Base-by-base conservation (phyloP, 179 eudicot species). In the Drosera spatulata region DNA sequence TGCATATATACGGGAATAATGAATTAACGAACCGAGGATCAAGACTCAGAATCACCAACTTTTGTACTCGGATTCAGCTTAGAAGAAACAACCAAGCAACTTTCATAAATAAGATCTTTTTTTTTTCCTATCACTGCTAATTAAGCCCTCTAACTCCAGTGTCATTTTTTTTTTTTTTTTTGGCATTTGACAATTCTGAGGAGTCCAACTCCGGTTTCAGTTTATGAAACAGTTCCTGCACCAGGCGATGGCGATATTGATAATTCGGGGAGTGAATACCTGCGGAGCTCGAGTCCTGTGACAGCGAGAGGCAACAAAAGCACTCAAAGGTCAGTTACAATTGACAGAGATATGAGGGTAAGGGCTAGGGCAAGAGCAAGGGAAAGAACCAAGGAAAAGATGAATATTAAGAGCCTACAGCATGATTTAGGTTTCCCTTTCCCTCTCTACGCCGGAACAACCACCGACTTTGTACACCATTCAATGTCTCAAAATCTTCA, bases 331-430 rank as follows among this genome's bases (percentile, higher is more conserved):
- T 43, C 39, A 11, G 46, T 39, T 9, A 13, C 33, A 50, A 61
- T 40, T 6, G 58, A 12, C 3, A 58, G 49, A 14, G 67, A 63
- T 56, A 14, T 39, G 39, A 64, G 55, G 56, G 57, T 52, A 39
- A 77, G 71, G 61, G 80, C 69, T 62, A 70, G 67, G 59, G 80
- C 77, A 6, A 70, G 67, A 49, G 80, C 80, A 7, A 63, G 80
- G 52, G 72, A 69, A 11, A 69, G 80, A 39, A 76, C 80, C 6
- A 73, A 73, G 57, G 80, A 77, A n/a, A 69, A 73, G 43, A 67
- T 75, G 12, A 51, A 38, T 2, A 62, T n/a, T 10, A 70, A 74
- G 61, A 69, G 49, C 49, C 49, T 45, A 45, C 8, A 45, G 8
- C 7, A 6, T 45, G 49, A 45, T 45, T 10, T 10, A 45, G 10